Evolutionary conservation across 805 yeast genomes (phyloP).

Genomic region (Saccharomycopsis olivae): DNA sequence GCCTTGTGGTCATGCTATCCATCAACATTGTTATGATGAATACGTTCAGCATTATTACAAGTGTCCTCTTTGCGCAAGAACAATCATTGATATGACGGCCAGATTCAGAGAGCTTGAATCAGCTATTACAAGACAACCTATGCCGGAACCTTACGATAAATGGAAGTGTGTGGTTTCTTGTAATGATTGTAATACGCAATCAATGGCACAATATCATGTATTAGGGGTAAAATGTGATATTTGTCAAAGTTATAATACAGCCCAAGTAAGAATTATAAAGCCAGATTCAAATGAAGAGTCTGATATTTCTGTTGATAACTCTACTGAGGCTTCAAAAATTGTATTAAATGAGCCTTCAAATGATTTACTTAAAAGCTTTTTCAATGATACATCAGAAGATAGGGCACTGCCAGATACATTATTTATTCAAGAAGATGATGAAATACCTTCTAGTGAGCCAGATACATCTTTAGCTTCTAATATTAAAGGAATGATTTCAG

Average conservation of each 20-base stretch:
- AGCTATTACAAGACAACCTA: constrained; percentile 64
- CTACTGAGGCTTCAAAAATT: background rate
- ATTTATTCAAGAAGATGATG: background rate
- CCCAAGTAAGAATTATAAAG: constrained; percentile 57
- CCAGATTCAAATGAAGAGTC: constrained; percentile 24
- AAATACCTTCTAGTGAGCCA: background rate
- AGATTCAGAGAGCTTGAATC: constrained; percentile 79
- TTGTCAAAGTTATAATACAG: constrained; percentile 82
- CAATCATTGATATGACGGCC: constrained; percentile 79
- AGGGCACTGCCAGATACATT: constrained; percentile 10
- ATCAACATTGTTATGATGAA: constrained; percentile 73
- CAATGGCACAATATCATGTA: constrained; percentile 67
- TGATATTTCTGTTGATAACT: constrained; percentile 4
- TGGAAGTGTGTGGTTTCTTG: constrained; percentile 74
- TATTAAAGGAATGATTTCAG: background rate
- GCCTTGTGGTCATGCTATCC: constrained; percentile 93
- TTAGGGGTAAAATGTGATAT: constrained; percentile 81
- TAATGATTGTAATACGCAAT: constrained; percentile 81
- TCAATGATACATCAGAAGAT: constrained; percentile 17
- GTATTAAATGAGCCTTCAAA: background rate
- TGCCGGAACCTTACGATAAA: constrained; percentile 68
- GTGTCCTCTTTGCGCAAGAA: constrained; percentile 83
- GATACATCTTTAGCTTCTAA: background rate
- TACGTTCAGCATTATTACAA: constrained; percentile 76
- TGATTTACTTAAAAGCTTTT: constrained; percentile 12